Conservation (phyloP, 495 filamentous ascomycete genomes). For the Hyaloscypha finlandica region DNA sequence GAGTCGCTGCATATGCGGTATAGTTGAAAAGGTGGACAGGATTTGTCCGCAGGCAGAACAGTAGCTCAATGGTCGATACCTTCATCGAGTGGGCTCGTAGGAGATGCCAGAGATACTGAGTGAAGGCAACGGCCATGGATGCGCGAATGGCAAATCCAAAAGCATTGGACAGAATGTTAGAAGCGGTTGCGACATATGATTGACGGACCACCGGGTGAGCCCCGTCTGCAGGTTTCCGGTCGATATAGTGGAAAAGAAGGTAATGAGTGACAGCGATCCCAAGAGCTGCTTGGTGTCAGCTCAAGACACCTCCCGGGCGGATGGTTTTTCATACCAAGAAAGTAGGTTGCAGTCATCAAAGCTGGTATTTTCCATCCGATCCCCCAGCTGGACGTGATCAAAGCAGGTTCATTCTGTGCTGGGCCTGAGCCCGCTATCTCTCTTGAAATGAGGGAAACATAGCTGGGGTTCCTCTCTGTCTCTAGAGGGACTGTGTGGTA, state of each 20-base stretch:
- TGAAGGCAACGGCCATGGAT: constrained; percentile 20
- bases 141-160: constrained; percentile 17
- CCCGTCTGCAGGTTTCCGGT: constrained; percentile 20
- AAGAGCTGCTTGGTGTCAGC: constrained; percentile 14
- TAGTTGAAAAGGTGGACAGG: constrained; percentile 17
- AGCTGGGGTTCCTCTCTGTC: neutral
- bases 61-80: constrained; percentile 24
- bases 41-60: constrained; percentile 24
- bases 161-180: constrained; percentile 24
- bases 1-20: constrained; percentile 13
- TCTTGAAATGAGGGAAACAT: neutral
- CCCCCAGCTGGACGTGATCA: constrained; percentile 23
- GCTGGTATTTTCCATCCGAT: constrained; percentile 28
- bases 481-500: too few species aligned
- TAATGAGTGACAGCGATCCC: constrained; percentile 21
- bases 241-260: constrained; percentile 17
- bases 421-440: neutral
- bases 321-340: constrained; percentile 8
- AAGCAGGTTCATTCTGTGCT: constrained; percentile 13
- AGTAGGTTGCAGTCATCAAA: constrained; percentile 19
- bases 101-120: constrained; percentile 28
- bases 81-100: constrained; percentile 20
- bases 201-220: constrained; percentile 17
- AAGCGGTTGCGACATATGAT: constrained; percentile 23
- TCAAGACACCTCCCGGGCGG: neutral